Conservation (phyloP, 768 basidiomycete genomes). For the Trametopsis cervina region DNA sequence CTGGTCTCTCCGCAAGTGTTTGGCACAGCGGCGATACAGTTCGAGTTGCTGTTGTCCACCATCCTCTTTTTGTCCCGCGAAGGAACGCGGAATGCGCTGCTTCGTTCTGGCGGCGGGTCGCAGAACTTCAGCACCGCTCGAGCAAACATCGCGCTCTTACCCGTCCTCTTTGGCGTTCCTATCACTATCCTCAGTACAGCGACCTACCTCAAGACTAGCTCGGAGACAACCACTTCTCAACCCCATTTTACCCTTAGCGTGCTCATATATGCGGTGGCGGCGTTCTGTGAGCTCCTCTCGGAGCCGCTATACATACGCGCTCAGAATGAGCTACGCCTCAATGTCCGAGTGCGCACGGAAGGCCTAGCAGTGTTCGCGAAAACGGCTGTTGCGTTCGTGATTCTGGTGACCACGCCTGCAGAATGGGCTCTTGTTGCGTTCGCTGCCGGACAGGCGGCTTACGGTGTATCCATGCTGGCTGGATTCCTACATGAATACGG, state of each 20-base stretch:
- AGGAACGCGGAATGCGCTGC: constrained; percentile 79
- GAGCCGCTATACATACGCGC: constrained; percentile 52
- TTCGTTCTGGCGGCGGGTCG: constrained; percentile 40
- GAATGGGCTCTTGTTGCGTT: constrained; percentile 72
- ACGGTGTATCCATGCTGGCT: constrained; percentile 50
- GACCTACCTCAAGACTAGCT: constrained; percentile 50
- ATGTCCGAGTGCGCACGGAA: constrained; percentile 77
- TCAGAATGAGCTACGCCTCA: constrained; percentile 65
- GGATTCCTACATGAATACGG: constrained; percentile 40
- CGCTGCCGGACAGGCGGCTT: constrained; percentile 77
- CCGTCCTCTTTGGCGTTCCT: constrained; percentile 61
- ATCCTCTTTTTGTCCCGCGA: constrained; percentile 93
- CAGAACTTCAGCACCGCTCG: constrained; percentile 4
- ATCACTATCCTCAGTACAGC: constrained; percentile 45
- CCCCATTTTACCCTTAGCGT: constrained; percentile 59
- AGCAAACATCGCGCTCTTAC: constrained; percentile 53
- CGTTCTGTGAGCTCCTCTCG: constrained; percentile 67
- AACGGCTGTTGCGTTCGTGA: constrained; percentile 62
- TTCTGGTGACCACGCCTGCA: constrained; percentile 40
- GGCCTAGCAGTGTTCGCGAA: constrained; percentile 74
- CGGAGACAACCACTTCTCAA: constrained; percentile 49
- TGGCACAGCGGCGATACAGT: constrained; percentile 89
- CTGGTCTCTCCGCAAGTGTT: constrained; percentile 80
- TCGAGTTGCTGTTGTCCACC: constrained; percentile 85
- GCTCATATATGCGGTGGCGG: constrained; percentile 63